Conservation (phyloP, 176 grass and related monocot genomes). For the Rhynchospora pubera region DNA sequence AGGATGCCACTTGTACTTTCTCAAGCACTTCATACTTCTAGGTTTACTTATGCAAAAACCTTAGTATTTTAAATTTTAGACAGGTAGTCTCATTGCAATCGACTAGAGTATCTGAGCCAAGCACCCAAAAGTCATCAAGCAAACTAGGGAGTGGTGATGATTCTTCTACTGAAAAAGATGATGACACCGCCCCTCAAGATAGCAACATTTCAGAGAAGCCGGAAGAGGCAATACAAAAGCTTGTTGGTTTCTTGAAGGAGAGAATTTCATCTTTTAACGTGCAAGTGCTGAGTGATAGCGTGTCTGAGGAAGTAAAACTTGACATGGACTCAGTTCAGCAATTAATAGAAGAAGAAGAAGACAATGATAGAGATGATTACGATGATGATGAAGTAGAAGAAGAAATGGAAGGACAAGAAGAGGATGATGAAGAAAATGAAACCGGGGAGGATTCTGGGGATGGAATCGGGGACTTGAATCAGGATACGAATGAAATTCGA, state of each 20-base stretch:
- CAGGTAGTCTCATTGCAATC: slow-evolving; percentile 74
- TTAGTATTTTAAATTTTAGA: slow-evolving; percentile 50
- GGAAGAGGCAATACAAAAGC: background rate
- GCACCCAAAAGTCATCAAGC: slow-evolving; percentile 15
- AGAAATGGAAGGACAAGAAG: slow-evolving; percentile 34
- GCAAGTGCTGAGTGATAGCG: background rate
- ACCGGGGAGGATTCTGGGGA: slow-evolving; percentile 46
- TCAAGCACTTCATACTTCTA: background rate
- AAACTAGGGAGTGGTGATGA: slow-evolving; percentile 37
- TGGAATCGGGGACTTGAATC: slow-evolving; percentile 34
- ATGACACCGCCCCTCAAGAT: slow-evolving; percentile 14
- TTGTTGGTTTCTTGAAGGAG: slow-evolving; percentile 12
- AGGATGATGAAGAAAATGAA: slow-evolving; percentile 53
- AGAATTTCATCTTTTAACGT: slow-evolving; percentile 15
- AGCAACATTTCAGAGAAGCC: background rate
- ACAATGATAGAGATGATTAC: slow-evolving; percentile 25
- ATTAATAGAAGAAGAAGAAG: slow-evolving; percentile 12
- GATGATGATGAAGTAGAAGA: slow-evolving; percentile 35
- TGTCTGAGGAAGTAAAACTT: background rate
- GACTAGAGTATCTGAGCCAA: slow-evolving; percentile 44
- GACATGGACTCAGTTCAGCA: slow-evolving; percentile 15
- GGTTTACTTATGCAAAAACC: slow-evolving; percentile 25
- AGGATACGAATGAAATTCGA: slow-evolving; percentile 38
- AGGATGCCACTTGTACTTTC: background rate
- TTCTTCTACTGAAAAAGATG: slow-evolving; percentile 17